Percentiles rank a stretch among this genome's conserved stretches.
phyloP scores from a whole-genome alignment of 257 asterid genomes.

The Ehretia macrophylla region DNA sequence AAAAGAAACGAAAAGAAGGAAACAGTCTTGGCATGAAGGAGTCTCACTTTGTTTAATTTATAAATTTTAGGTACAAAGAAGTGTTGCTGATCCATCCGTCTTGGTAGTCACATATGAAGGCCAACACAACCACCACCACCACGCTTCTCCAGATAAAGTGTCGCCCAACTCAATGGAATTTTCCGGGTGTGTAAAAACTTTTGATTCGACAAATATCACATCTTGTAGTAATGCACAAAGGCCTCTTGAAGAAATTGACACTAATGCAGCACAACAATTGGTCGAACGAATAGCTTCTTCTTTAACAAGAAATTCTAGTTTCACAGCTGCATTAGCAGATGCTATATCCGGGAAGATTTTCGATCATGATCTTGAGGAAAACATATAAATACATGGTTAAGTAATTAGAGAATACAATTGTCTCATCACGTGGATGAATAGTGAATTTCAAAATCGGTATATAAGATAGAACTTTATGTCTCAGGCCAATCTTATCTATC shows the following conservation, averaged over 20 bases:
- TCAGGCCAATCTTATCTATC: no score
- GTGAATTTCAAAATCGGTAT: no score
- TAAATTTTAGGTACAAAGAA: slow-evolving; percentile 61
- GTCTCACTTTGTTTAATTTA: background rate
- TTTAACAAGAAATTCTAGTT: slow-evolving; percentile 52
- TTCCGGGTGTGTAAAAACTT: slow-evolving; percentile 10
- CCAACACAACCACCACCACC: slow-evolving; percentile 59
- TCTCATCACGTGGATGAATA: no score
- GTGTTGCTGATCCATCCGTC: slow-evolving; percentile 52
- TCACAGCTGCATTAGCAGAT: slow-evolving; percentile 65
- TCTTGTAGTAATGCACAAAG: slow-evolving; percentile 16
- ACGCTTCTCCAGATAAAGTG: slow-evolving; percentile 11
- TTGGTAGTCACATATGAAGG: slow-evolving; percentile 74
- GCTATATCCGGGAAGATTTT: slow-evolving; percentile 58
- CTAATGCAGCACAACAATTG: slow-evolving; percentile 30
- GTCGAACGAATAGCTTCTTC: slow-evolving; percentile 66
- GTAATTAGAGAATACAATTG: no score
- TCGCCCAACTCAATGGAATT: slow-evolving; percentile 9
- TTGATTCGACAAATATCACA: slow-evolving; percentile 13
- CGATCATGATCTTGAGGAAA: slow-evolving; percentile 5
- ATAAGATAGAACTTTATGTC: no score
- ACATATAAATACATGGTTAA: background rate
- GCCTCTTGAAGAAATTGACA: slow-evolving; percentile 21
- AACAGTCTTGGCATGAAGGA: background rate
- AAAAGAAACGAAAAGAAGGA: background rate